Base-by-base conservation (phyloP, 371 early-diverging fungal genomes). In the Mortierella polycephala region DNA sequence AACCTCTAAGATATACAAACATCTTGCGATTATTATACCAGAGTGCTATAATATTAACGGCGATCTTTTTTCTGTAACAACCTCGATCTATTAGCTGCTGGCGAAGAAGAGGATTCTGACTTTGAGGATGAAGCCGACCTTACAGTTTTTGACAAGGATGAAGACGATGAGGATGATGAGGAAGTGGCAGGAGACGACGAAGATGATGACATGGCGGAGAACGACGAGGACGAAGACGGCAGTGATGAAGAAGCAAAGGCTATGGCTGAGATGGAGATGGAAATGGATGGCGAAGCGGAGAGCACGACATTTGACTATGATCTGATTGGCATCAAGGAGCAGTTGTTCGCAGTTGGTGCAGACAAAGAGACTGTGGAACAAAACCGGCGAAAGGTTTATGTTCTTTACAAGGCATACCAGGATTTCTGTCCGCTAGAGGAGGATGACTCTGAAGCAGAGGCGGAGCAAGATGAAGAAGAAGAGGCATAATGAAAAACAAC, bases 371-470 rank as follows among this genome's bases (percentile, higher is more conserved):
- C 81, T 13, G 64, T 79, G n/a, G 68, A 83, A 7, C 62, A 81
- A 54, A 86, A 86, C 51, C 83, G 85, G 49, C 84, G 82, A 66
- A 84, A 84, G 65, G 57, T 87, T 57, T 47, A 75, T 47, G 69
- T 80, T 45, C 76, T 87, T 20, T 83, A 85, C 73, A 75, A 82
- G 63, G 82, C 75, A 57, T 84, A 83, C 57, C 75, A 83, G 58
- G 85, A 86, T 11, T 83, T 85, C 14, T 83, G 85, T 66, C 86
- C 85, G 45, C 68, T 76, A 13, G 86, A 85, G 13, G 84, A 82
- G 53, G 86, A 85, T 60, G 87, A 89, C 54, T 85, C 83, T 41
- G 83, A 83, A 2, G 64, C 77, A 9, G 67, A 75, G 23, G 71
- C 66, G 0, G 82, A 82, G 30, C 81, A 72, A 47, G 80, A 62